Percentiles rank a stretch among this genome's conserved stretches.
phyloP scores from a whole-genome alignment of 805 yeast genomes.

The Suhomyces vadensis region DNA sequence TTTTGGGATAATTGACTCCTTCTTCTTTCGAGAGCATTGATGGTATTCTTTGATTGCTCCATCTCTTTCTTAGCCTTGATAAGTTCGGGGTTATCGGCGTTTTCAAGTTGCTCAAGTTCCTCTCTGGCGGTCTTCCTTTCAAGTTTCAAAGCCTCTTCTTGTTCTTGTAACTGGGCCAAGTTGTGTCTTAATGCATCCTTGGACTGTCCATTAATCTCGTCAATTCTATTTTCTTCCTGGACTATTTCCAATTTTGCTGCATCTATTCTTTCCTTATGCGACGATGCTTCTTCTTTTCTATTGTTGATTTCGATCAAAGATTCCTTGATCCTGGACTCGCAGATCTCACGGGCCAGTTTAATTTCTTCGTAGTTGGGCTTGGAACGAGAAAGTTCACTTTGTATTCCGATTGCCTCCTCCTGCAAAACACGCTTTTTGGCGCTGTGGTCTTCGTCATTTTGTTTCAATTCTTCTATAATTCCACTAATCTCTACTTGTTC shows the following conservation, averaged over 20 bases:
- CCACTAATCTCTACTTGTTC: background rate
- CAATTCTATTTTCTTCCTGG: constrained; percentile 40
- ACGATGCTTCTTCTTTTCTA: constrained; percentile 16
- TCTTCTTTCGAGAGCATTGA: constrained; percentile 12
- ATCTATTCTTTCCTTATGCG: constrained; percentile 11
- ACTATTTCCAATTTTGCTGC: constrained; percentile 22
- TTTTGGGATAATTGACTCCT: constrained; percentile 21
- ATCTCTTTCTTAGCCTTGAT: constrained; percentile 2
- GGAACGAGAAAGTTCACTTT: constrained; percentile 3
- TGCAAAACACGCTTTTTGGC: constrained; percentile 17
- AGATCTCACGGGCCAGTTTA: constrained; percentile 35
- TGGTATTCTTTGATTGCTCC: constrained; percentile 5
- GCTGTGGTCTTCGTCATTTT: constrained; percentile 13
- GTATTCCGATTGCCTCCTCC: background rate
- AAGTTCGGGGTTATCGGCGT: constrained; percentile 1
- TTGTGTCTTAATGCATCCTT: constrained; percentile 31
- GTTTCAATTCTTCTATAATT: constrained; percentile 7
- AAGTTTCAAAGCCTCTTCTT: constrained; percentile 16
- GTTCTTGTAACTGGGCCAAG: constrained; percentile 24
- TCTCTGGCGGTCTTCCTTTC: constrained; percentile 12
- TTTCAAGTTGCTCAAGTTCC: constrained; percentile 16
- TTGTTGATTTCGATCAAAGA: constrained; percentile 16
- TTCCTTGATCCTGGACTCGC: constrained; percentile 1
- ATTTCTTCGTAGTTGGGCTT: constrained; percentile 22
- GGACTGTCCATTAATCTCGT: constrained; percentile 45